Conservation (phyloP, 495 filamentous ascomycete species). For the Terfezia claveryi region DNA sequence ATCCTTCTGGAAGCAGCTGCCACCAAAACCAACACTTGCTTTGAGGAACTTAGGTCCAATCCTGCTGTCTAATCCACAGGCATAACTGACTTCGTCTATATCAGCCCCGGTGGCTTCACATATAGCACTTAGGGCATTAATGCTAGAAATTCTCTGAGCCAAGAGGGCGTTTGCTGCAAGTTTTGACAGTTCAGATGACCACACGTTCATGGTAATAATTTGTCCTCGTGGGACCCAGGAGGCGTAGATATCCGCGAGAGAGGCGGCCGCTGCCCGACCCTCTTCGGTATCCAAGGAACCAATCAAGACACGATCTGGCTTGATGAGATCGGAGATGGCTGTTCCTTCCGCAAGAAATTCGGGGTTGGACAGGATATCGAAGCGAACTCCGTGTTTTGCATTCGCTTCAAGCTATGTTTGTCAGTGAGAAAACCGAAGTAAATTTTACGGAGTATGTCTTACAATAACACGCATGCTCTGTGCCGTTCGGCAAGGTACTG, state of each 20-base stretch:
- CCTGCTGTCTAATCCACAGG: slow-evolving; percentile 47
- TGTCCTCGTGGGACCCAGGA: slow-evolving; percentile 44
- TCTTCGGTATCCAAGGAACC: slow-evolving; percentile 37
- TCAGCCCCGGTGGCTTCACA: slow-evolving; percentile 62
- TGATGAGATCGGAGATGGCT: slow-evolving; percentile 44
- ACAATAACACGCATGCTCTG: slow-evolving; percentile 45
- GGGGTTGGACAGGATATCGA: slow-evolving; percentile 66
- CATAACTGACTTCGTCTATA: slow-evolving; percentile 45
- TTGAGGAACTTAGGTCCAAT: slow-evolving; percentile 58
- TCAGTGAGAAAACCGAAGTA: background rate
- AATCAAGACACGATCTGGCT: slow-evolving; percentile 59
- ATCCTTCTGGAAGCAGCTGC: slow-evolving; percentile 68
- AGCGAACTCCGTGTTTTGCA: slow-evolving; percentile 35
- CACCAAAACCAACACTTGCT: slow-evolving; percentile 58
- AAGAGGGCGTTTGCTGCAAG: slow-evolving; percentile 63
- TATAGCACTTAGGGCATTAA: slow-evolving; percentile 60
- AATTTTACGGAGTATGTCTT: slow-evolving; percentile 12
- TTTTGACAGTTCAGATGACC: slow-evolving; percentile 64
- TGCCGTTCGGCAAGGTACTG: slow-evolving; percentile 60
- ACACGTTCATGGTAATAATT: slow-evolving; percentile 52
- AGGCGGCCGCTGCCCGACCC: slow-evolving; percentile 38
- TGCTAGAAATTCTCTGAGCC: slow-evolving; percentile 63
- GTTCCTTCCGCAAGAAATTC: slow-evolving; percentile 68
- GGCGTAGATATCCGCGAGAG: slow-evolving; percentile 42
- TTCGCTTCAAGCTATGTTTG: slow-evolving; percentile 25